A percentile compares a stretch with the other conserved stretches of the same genome.
Conservation (phyloP, 2,329 filamentous ascomycete genomes). For the Epichloe typhina region DNA sequence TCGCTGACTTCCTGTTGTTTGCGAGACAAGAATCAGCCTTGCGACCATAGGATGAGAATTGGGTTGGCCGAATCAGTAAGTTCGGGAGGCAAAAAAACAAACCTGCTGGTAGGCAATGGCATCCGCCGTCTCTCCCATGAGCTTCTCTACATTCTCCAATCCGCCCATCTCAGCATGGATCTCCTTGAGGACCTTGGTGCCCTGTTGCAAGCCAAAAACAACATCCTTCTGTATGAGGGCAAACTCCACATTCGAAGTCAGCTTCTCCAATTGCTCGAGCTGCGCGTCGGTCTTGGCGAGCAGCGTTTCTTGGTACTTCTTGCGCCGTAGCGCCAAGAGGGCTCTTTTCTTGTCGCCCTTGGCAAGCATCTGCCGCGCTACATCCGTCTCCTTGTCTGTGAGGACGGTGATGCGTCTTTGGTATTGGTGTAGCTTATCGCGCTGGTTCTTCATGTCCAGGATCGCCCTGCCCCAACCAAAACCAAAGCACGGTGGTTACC, state of each 20-base stretch:
- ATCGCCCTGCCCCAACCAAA: slow-evolving; percentile 54
- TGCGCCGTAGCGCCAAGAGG: slow-evolving; percentile 76
- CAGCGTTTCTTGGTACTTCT: slow-evolving; percentile 92
- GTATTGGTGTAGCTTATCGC: slow-evolving; percentile 94
- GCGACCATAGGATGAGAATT: background rate
- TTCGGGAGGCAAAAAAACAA: slow-evolving; percentile 12
- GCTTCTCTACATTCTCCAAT: slow-evolving; percentile 82
- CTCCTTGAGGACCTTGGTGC: slow-evolving; percentile 75
- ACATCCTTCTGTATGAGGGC: slow-evolving; percentile 95
- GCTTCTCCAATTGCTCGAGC: slow-evolving; percentile 81
- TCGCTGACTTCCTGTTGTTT: slow-evolving; percentile 69
- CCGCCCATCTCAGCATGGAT: slow-evolving; percentile 96
- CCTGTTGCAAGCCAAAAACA: slow-evolving; percentile 81
- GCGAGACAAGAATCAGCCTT: slow-evolving; percentile 3
- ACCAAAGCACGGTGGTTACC: background rate
- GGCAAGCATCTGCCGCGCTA: slow-evolving; percentile 71
- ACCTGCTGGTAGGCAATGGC: slow-evolving; percentile 85
- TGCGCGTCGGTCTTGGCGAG: slow-evolving; percentile 83
- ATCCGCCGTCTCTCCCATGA: slow-evolving; percentile 86
- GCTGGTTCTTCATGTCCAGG: slow-evolving; percentile 93
- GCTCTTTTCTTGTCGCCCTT: slow-evolving; percentile 70
- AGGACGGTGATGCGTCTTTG: slow-evolving; percentile 79
- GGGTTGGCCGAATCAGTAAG: background rate
- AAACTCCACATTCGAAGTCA: slow-evolving; percentile 87
- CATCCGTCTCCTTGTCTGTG: slow-evolving; percentile 74